Conservation (phyloP, 2,329 filamentous ascomycete species). For the Seiridium unicorne region DNA sequence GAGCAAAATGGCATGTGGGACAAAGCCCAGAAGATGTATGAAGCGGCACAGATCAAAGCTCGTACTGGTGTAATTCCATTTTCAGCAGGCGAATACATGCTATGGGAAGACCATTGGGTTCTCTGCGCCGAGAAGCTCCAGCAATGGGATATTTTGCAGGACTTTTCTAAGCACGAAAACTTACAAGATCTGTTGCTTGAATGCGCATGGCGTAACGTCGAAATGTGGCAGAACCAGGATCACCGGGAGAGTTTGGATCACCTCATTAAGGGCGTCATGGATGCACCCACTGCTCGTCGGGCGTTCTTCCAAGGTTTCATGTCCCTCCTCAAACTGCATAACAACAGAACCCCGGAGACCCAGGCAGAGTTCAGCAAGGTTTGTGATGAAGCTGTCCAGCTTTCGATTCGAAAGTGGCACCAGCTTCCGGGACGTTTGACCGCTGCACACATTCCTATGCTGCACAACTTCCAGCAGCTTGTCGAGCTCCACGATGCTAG, state of each 20-base stretch:
- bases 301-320: conserved; percentile 99
- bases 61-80: conserved; percentile 95
- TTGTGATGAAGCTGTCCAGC: conserved; percentile 94
- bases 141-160: conserved; percentile 96
- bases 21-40: conserved; percentile 95
- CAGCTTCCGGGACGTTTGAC: conserved; percentile 93
- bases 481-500: conserved; percentile 97
- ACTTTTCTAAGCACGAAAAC: conserved; percentile 98
- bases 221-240: conserved; percentile 87
- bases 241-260: conserved; percentile 87
- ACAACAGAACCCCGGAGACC: conserved; percentile 68
- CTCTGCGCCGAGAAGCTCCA: conserved; percentile 96
- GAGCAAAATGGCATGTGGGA: conserved; percentile 99
- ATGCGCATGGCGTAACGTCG: conserved; percentile 91
- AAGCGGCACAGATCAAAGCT: conserved; percentile 94
- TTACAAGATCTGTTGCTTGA: conserved; percentile 95
- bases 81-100: conserved; percentile 94
- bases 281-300: conserved; percentile 89
- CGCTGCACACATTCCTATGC: conserved; percentile 88
- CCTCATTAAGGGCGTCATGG: conserved; percentile 95
- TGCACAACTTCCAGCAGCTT: conserved; percentile 97
- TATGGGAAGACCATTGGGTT: conserved; percentile 99
- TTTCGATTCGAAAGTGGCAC: conserved; percentile 98
- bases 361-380: conserved; percentile 80
- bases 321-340: conserved; percentile 90